Evolutionary conservation across 768 basidiomycete species (phyloP).

Genomic region (Suillus bovinus): DNA sequence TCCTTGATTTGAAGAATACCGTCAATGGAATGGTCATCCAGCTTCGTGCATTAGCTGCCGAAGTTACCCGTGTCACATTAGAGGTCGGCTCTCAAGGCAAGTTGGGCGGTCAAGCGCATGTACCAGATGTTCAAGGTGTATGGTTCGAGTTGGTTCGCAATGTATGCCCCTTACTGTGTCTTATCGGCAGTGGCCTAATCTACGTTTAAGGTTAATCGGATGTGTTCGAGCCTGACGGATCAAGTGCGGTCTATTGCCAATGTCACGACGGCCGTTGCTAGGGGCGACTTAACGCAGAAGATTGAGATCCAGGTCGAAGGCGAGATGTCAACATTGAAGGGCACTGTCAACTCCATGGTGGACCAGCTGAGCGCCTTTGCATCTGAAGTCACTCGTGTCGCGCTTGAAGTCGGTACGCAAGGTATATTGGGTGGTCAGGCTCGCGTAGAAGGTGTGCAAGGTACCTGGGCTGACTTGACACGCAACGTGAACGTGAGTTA

Average conservation of each 20-base stretch:
- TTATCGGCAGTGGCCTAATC: background rate
- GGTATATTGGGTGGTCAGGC: conserved; percentile 92
- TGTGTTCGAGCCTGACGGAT: conserved; percentile 80
- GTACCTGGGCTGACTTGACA: conserved; percentile 91
- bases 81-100: conserved; percentile 90
- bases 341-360: conserved; percentile 93
- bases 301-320: conserved; percentile 89
- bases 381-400: conserved; percentile 79
- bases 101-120: conserved; percentile 84
- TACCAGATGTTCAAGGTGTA: conserved; percentile 91
- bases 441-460: conserved; percentile 86
- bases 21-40: conserved; percentile 54
- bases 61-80: conserved; percentile 81
- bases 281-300: conserved; percentile 89
- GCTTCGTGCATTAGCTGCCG: conserved; percentile 68
- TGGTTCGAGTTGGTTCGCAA: conserved; percentile 82
- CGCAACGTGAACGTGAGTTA: conserved; percentile 79
- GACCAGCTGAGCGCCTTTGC: conserved; percentile 87
- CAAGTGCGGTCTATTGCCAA: conserved; percentile 82
- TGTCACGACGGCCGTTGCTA: conserved; percentile 88
- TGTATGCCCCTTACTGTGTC: conserved; percentile 38
- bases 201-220: conserved; percentile 63
- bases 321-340: conserved; percentile 84
- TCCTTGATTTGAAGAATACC: conserved; percentile 73
- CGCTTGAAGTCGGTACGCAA: conserved; percentile 87